Evolutionary conservation across 1,139 yeast genomes (phyloP), one percentile per base, ranked within the genome.

Genomic region (Kurtzmaniella natalensis): DNA sequence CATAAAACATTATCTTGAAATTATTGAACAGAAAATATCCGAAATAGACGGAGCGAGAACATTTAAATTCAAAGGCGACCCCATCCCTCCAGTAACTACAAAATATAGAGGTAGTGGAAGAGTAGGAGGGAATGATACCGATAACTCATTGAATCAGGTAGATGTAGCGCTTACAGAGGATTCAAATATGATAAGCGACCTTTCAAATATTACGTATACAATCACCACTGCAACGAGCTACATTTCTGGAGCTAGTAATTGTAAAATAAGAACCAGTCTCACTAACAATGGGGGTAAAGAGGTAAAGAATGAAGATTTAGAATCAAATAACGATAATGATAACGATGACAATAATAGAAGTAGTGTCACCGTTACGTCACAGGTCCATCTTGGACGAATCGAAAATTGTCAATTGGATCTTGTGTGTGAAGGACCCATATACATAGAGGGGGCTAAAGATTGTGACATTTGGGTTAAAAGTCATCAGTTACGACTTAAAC

Each of bases 401-500:
- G 8, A 11, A 1, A 28, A 45, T 17, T 50, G 56, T 5, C 35
- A 54, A 0, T 18, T 65, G 4, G 24, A 36, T 2, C 28, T 64
- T 1, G 34, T 40, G 2, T 50, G 58, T n/a, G 40, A 44, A 1
- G 72, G 72, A 1, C 66, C 71, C 0, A 47, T 61, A 0, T 59
- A 56, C 32, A 34, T 61, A 2, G 58, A 57, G 17, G 47, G 56
- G 21, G 32, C 62, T 7, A 14, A 26, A 3, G 39, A 61, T 14
- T 48, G 57, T 33, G 45, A 52, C 3, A 33, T 69, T 5, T 36
- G 55, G 3, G 38, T 61, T 3, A 32, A 43, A 10, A 59, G 72
- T 38, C 75, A 70, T 40, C 76, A 70, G 41, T 48, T 64, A 29
- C 43, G 76, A 20, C 45, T 70, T 10, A 74, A 68, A 41, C 44